phyloP scores from a whole-genome alignment of 2,329 filamentous ascomycete species.

The Alternaria rosae region DNA sequence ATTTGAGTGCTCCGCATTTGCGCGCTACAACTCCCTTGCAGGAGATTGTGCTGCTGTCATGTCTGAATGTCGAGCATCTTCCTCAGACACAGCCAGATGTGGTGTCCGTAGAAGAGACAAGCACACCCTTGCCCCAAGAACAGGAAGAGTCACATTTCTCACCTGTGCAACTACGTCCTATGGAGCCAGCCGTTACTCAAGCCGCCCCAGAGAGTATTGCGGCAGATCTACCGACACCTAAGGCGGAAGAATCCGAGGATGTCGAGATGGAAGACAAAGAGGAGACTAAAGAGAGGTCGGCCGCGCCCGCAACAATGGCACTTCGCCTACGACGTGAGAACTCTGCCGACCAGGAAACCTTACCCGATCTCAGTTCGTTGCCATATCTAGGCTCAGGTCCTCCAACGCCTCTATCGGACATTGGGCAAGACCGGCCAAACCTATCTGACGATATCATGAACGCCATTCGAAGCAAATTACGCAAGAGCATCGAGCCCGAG shows the following conservation, averaged over 20 bases:
- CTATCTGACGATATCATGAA: slow-evolving; percentile 46
- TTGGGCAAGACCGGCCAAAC: slow-evolving; percentile 49
- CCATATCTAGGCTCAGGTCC: slow-evolving; percentile 56
- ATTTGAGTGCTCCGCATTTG: slow-evolving; percentile 52
- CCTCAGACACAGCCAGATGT: slow-evolving; percentile 21
- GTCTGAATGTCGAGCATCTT: slow-evolving; percentile 46
- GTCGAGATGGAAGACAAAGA: slow-evolving; percentile 32
- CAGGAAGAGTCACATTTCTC: slow-evolving; percentile 16
- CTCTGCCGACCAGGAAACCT: slow-evolving; percentile 45
- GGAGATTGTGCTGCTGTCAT: slow-evolving; percentile 52
- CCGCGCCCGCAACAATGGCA: slow-evolving; percentile 44
- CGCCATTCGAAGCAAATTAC: slow-evolving; percentile 45
- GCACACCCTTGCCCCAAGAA: slow-evolving; percentile 24
- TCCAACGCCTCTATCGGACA: slow-evolving; percentile 54
- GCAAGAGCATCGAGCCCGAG: slow-evolving; percentile 45
- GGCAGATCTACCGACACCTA: slow-evolving; percentile 44
- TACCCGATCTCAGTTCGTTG: slow-evolving; percentile 52
- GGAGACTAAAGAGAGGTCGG: slow-evolving; percentile 30
- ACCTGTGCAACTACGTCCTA: neutral
- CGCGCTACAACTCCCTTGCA: slow-evolving; percentile 55
- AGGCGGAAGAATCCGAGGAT: slow-evolving; percentile 47
- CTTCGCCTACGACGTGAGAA: slow-evolving; percentile 39
- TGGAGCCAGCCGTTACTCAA: slow-evolving; percentile 15
- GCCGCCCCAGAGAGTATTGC: slow-evolving; percentile 23
- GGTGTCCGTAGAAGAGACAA: slow-evolving; percentile 25